Evolutionary conservation across 345 rosid genomes (phyloP).

Genomic region (Fremontodendron californicum): DNA sequence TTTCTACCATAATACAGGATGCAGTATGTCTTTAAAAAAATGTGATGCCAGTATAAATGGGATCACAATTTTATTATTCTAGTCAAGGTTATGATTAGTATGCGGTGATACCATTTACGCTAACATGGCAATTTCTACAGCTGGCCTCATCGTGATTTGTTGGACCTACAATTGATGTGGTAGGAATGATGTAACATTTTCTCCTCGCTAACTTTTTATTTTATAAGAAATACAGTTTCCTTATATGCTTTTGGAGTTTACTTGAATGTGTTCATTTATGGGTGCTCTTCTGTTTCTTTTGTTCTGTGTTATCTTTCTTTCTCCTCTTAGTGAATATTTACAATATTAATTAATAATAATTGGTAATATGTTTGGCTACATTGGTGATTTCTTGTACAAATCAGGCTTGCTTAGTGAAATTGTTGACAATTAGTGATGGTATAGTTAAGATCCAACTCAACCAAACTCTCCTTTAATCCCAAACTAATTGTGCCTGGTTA

Average conservation of each 20-base stretch:
- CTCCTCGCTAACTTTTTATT: not conserved
- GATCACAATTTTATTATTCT: not conserved
- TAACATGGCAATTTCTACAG: not conserved
- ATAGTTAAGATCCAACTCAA: not conserved
- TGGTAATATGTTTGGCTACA: not conserved
- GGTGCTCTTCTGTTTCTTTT: not conserved
- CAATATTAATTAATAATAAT: not conserved
- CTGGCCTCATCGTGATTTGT: not conserved
- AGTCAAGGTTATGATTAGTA: not conserved
- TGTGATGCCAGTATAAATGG: not conserved
- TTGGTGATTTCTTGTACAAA: not conserved
- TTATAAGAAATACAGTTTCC: not conserved
- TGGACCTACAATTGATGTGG: not conserved
- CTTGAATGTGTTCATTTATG: not conserved
- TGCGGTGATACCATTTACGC: not conserved
- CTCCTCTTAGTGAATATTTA: not conserved
- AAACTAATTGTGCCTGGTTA: not conserved
- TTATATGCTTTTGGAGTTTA: not conserved
- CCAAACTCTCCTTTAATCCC: not conserved
- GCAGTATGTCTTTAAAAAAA: not conserved
- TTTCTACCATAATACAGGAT: not conserved
- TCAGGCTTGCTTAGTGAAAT: not conserved
- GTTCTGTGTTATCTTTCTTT: not conserved
- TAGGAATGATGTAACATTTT: not conserved
- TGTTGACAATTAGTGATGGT: not conserved